phyloP scores from a whole-genome alignment of 306 rosid species.

The Astragalus membranaceus region DNA sequence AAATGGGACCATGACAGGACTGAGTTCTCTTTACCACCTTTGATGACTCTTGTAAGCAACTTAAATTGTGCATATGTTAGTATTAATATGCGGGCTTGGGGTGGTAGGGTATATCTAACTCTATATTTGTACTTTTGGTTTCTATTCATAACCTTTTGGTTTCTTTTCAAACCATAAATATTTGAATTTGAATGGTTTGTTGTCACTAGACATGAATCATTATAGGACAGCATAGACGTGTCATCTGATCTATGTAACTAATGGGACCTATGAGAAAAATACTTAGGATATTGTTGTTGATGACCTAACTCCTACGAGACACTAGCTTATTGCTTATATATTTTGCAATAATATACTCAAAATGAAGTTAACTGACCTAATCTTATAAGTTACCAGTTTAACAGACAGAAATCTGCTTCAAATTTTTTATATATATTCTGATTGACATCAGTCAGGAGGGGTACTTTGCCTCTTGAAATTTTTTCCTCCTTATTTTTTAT shows the following conservation, averaged over 20 bases:
- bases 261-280: too few relatives aligned
- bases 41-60: constrained; percentile 86
- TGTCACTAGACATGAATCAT: background rate
- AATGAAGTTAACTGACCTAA: too few relatives aligned
- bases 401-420: too few relatives aligned
- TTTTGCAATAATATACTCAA: too few relatives aligned
- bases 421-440: too few relatives aligned
- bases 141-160: background rate
- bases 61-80: constrained; percentile 4
- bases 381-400: too few relatives aligned
- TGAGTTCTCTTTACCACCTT: constrained; percentile 86
- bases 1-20: constrained; percentile 86
- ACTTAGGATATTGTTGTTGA: background rate
- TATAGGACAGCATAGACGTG: background rate
- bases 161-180: background rate
- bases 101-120: background rate
- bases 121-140: background rate
- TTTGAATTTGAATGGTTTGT: background rate
- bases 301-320: background rate
- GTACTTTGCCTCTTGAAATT: background rate
- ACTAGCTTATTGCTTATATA: background rate
- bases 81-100: background rate
- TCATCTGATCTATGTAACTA: background rate
- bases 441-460: background rate
- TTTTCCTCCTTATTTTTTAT: background rate